phyloP scores from a whole-genome alignment of 2,329 filamentous ascomycete genomes.

The Juglanconis oblonga region DNA sequence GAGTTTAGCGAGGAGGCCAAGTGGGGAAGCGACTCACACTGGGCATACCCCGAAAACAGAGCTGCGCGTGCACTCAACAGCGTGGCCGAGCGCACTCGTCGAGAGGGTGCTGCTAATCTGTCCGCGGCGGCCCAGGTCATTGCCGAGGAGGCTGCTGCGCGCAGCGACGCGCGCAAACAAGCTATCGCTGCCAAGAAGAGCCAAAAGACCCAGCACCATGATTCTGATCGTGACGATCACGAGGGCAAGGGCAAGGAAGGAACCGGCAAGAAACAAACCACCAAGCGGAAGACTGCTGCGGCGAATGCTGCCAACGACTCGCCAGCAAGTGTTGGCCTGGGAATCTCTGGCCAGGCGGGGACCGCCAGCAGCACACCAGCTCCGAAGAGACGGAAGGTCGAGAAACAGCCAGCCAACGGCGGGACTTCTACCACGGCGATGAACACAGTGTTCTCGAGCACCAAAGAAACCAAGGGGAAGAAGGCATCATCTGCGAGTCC shows the following conservation, averaged over 20 bases:
- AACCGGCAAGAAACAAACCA: constrained; percentile 59
- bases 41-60: constrained; percentile 90
- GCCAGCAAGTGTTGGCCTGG: constrained; percentile 53
- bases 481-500: constrained; percentile 63
- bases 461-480: constrained; percentile 52
- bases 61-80: constrained; percentile 56
- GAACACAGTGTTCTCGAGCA: constrained; percentile 51
- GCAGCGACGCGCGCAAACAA: constrained; percentile 82
- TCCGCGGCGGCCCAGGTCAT: constrained; percentile 74
- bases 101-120: constrained; percentile 75
- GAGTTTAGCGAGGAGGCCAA: constrained; percentile 96
- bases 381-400: constrained; percentile 77
- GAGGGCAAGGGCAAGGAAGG: constrained; percentile 48
- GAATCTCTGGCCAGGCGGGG: constrained; percentile 56
- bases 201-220: constrained; percentile 60
- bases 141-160: constrained; percentile 76
- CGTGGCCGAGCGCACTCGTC: constrained; percentile 69
- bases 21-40: constrained; percentile 86
- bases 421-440: constrained; percentile 60
- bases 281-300: constrained; percentile 60
- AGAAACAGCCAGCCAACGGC: constrained; percentile 60
- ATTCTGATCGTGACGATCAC: constrained; percentile 77
- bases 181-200: constrained; percentile 75
- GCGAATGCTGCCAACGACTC: constrained; percentile 28
- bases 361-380: constrained; percentile 51